Conservation (phyloP, 371 early-diverging fungal species). For the Entomophthora muscae region DNA sequence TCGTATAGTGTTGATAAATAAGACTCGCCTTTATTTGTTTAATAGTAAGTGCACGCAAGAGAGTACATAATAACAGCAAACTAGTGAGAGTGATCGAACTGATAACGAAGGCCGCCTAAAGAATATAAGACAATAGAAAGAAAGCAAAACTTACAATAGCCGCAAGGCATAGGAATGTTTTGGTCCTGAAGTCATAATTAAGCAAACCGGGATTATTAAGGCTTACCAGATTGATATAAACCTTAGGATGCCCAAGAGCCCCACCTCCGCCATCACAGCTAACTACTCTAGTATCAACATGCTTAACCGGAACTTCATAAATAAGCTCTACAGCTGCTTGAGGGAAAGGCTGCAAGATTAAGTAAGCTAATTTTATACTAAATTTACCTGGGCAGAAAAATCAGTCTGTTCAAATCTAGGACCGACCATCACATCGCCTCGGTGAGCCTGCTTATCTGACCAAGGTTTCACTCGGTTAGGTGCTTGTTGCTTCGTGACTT, state of each 20-base stretch:
- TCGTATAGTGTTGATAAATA: no score
- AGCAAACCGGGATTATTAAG: conserved; percentile 4
- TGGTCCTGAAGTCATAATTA: conserved; percentile 20
- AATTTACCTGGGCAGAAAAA: conserved; percentile 50
- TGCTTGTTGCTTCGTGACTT: conserved; percentile 35
- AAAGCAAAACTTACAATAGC: conserved; percentile 46
- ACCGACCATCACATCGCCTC: conserved; percentile 47
- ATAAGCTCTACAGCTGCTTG: conserved; percentile 86
- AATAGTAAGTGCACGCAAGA: no score
- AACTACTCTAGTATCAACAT: conserved; percentile 51
- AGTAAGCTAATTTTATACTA: not conserved
- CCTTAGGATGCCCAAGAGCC: conserved; percentile 82
- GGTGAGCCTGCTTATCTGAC: conserved; percentile 54
- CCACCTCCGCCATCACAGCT: conserved; percentile 91
- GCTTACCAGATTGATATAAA: conserved; percentile 79
- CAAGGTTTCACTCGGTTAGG: conserved; percentile 56
- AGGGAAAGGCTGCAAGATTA: conserved; percentile 52
- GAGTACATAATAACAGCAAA: no score
- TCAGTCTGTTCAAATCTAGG: conserved; percentile 86
- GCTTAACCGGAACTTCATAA: conserved; percentile 62
- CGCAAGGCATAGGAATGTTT: conserved; percentile 50
- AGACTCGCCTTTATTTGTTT: no score
- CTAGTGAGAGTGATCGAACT: conserved; percentile 43
- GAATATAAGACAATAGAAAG: conserved; percentile 9
- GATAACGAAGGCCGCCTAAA: conserved; percentile 54